Conservation (phyloP, 768 basidiomycete genomes). For the Hemileccinum rubropunctum region DNA sequence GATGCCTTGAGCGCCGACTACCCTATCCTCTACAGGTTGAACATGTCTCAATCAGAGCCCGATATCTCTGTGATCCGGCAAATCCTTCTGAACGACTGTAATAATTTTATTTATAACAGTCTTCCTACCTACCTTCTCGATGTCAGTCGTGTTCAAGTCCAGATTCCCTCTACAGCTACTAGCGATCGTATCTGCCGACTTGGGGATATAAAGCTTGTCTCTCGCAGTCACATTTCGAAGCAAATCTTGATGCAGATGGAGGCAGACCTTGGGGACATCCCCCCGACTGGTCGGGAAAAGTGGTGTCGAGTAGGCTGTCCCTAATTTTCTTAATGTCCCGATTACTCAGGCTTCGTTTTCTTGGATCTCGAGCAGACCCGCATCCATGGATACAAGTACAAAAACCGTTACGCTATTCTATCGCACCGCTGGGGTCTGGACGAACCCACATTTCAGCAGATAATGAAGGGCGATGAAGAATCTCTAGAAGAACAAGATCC, state of each 20-base stretch:
- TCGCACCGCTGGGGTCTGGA: slow-evolving; percentile 1
- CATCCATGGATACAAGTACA: not conserved
- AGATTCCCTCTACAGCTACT: not conserved
- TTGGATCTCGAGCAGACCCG: not conserved
- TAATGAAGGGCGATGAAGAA: not conserved
- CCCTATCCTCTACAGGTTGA: too few relatives aligned
- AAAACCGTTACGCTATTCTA: slow-evolving; percentile 2
- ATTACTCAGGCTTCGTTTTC: not conserved
- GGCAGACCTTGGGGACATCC: not conserved
- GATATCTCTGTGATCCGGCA: not conserved
- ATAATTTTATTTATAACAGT: not conserved
- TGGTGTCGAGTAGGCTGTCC: not conserved
- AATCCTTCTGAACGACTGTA: not conserved
- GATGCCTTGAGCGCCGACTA: too few relatives aligned
- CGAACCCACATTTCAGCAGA: slow-evolving; percentile 3
- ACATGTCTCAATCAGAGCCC: not conserved
- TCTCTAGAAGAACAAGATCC: not conserved
- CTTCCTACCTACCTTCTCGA: slow-evolving; percentile 6
- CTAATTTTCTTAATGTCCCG: not conserved
- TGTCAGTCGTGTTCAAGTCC: not conserved
- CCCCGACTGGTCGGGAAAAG: not conserved
- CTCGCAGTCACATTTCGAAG: not conserved
- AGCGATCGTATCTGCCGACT: not conserved
- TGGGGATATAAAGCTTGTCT: not conserved
- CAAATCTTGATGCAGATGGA: not conserved